These are phyloP conservation scores for Dendrobium officinale DNA, from an alignment of 106 monocot species.

Conservation along the genomic window DNA sequence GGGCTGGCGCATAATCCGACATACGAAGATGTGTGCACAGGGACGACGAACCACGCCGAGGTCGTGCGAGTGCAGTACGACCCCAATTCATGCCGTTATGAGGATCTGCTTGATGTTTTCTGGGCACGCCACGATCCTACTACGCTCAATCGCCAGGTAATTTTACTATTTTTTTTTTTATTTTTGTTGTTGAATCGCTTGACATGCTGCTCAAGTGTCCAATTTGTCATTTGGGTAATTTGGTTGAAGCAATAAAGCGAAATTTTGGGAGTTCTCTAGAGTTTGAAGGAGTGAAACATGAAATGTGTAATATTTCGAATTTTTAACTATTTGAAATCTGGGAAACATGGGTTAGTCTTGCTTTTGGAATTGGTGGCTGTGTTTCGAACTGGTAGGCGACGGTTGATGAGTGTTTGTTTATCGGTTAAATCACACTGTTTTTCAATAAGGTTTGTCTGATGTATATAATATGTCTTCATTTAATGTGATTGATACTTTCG, in stretches of 20 bases:
- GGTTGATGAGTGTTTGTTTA: background rate
- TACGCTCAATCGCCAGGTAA: constrained; percentile 82
- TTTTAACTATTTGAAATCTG: background rate
- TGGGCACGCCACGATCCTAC: constrained; percentile 87
- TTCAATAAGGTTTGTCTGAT: background rate
- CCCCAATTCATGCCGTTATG: constrained; percentile 49
- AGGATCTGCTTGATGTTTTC: constrained; percentile 69
- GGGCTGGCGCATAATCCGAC: constrained; percentile 61
- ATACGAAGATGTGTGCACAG: constrained; percentile 83
- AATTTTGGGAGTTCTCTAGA: background rate
- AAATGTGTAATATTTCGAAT: background rate
- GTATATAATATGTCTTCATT: background rate
- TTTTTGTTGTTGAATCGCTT: background rate
- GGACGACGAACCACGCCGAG: constrained; percentile 67
- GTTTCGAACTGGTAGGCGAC: background rate
- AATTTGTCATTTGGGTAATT: background rate
- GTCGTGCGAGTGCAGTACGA: constrained; percentile 83
- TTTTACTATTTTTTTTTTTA: background rate
- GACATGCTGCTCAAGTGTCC: background rate
- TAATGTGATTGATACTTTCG: background rate
- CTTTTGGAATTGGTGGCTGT: background rate
- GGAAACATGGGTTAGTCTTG: background rate
- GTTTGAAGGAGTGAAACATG: constrained; percentile 2
- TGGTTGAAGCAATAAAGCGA: background rate
- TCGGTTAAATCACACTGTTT: background rate